Conservation (phyloP, 345 rosid species). For the Limnanthes douglasii region DNA sequence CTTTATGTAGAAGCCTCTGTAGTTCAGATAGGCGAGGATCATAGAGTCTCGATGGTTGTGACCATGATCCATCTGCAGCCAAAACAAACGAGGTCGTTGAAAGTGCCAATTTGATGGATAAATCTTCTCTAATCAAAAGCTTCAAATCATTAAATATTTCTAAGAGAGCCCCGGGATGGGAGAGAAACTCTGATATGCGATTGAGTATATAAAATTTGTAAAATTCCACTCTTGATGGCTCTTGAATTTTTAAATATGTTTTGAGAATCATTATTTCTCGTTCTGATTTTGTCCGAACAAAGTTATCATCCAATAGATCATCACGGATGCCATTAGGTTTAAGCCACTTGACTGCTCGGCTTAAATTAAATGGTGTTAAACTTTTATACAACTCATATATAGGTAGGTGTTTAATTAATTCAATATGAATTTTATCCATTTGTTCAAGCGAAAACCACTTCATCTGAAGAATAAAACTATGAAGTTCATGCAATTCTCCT, state of each 20-base stretch:
- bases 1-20: slow-evolving; percentile 44
- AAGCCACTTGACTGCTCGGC: slow-evolving; percentile 61
- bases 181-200: slow-evolving; percentile 71
- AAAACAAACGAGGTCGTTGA: slow-evolving; percentile 63
- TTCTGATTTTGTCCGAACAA: slow-evolving; percentile 76
- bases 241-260: slow-evolving; percentile 50
- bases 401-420: slow-evolving; percentile 66
- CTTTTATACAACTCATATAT: slow-evolving; percentile 68
- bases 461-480: slow-evolving; percentile 80
- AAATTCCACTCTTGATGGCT: slow-evolving; percentile 65
- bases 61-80: slow-evolving; percentile 78
- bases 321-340: slow-evolving; percentile 68
- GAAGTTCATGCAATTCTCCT: slow-evolving; percentile 77
- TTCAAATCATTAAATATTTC: slow-evolving; percentile 66
- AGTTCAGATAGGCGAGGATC: slow-evolving; percentile 80
- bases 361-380: slow-evolving; percentile 52
- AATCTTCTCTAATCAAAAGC: slow-evolving; percentile 52
- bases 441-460: slow-evolving; percentile 78
- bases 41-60: slow-evolving; percentile 82
- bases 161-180: slow-evolving; percentile 40
- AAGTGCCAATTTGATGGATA: slow-evolving; percentile 38
- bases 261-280: slow-evolving; percentile 56
- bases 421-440: slow-evolving; percentile 45
- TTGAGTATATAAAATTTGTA: slow-evolving; percentile 66
- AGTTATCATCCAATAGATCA: slow-evolving; percentile 70